Evolutionary conservation across 345 rosid genomes (phyloP).

Genomic region (Populus simonii): DNA sequence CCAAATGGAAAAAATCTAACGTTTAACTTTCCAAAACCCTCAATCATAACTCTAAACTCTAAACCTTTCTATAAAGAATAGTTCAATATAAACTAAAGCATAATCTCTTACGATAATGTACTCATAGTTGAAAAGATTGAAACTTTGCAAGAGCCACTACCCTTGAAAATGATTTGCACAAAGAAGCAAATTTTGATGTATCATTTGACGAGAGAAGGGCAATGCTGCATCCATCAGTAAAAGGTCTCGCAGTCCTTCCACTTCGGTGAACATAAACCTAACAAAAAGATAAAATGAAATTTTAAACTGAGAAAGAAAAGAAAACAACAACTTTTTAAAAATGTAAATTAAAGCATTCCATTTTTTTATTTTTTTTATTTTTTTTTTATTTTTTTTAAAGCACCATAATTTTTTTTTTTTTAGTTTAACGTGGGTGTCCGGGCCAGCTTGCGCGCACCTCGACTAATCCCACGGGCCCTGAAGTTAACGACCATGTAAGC

Average conservation of each 20-base stretch:
- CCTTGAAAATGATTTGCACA: slow-evolving; percentile 91
- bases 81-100: not conserved
- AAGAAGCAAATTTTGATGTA: slow-evolving; percentile 70
- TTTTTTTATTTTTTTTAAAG: no score
- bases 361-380: slow-evolving; percentile 14
- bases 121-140: not conserved
- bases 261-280: slow-evolving; percentile 98
- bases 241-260: slow-evolving; percentile 97
- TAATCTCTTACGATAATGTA: not conserved
- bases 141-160: slow-evolving; percentile 29
- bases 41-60: slow-evolving; percentile 2
- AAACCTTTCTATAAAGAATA: not conserved
- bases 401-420: slow-evolving; percentile 3
- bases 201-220: slow-evolving; percentile 78
- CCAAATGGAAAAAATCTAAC: slow-evolving; percentile 7
- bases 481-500: no score
- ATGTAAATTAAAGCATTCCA: not conserved
- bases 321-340: slow-evolving; percentile 1
- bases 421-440: no score
- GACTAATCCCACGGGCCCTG: no score
- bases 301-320: not conserved
- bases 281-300: slow-evolving; percentile 4
- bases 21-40: slow-evolving; percentile 2
- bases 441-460: no score
- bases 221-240: slow-evolving; percentile 90